Evolutionary conservation across 345 rosid genomes (phyloP).

Genomic region (Euphorbia peplus): DNA sequence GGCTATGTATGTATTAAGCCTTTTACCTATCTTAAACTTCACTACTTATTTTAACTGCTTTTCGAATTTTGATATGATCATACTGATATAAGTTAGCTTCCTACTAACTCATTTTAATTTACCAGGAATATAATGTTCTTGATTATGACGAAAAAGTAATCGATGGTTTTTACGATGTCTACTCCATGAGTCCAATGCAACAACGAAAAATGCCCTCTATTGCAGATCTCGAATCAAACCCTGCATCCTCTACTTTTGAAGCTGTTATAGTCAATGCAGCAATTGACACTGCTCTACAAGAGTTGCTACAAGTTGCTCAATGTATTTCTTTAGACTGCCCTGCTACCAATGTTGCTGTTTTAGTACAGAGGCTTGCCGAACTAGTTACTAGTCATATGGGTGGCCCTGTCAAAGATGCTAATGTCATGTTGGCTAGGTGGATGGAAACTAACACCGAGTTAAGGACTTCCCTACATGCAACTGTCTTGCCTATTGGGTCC

Average conservation of each 20-base stretch:
- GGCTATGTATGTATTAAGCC: too few relatives aligned
- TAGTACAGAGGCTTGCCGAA: slow-evolving; percentile 88
- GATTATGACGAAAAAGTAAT: slow-evolving; percentile 91
- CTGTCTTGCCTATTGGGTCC: slow-evolving; percentile 87
- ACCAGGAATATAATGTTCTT: slow-evolving; percentile 87
- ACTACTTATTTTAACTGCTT: not conserved
- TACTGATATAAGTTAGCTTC: not conserved
- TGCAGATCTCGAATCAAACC: slow-evolving; percentile 72
- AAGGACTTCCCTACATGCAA: slow-evolving; percentile 70
- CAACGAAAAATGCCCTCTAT: slow-evolving; percentile 88
- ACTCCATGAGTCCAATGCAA: slow-evolving; percentile 50
- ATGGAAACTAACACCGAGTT: slow-evolving; percentile 77
- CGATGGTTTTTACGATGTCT: slow-evolving; percentile 93
- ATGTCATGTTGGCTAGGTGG: slow-evolving; percentile 74
- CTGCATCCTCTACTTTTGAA: slow-evolving; percentile 67
- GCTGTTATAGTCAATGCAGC: slow-evolving; percentile 70
- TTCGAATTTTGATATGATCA: too few relatives aligned
- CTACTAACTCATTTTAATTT: slow-evolving; percentile 7
- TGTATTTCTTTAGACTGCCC: slow-evolving; percentile 77
- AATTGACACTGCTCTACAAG: slow-evolving; percentile 71
- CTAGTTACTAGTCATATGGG: slow-evolving; percentile 97
- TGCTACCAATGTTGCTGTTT: slow-evolving; percentile 48
- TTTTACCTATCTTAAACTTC: not conserved
- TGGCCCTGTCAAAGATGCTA: slow-evolving; percentile 93
- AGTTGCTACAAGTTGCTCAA: slow-evolving; percentile 75